Evolutionary conservation across 2,329 filamentous ascomycete genomes (phyloP).

Genomic region (Neofusicoccum sp.): DNA sequence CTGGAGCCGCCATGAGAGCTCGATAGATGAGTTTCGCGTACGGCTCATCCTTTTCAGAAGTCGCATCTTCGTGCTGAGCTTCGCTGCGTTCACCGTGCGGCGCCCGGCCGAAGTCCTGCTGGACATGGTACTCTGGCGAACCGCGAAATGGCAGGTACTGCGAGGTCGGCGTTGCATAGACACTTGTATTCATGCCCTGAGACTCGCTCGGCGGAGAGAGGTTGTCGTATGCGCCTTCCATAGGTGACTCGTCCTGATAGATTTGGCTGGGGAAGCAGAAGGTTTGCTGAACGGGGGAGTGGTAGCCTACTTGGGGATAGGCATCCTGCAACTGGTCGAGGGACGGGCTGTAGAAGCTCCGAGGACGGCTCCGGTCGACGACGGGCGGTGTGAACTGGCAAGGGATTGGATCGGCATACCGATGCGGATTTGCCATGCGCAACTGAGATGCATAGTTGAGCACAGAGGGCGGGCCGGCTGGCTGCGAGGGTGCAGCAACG

Average conservation of each 20-base stretch:
- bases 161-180: neutral
- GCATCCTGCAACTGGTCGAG: neutral
- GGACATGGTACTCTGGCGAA: neutral
- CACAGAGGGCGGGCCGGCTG: constrained; percentile 15
- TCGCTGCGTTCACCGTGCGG: neutral
- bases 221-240: neutral
- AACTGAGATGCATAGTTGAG: constrained; percentile 21
- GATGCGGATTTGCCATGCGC: neutral
- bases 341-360: neutral
- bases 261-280: neutral
- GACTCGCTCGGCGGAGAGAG: neutral
- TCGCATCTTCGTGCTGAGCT: constrained; percentile 21
- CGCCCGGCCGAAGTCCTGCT: neutral
- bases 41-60: constrained; percentile 54
- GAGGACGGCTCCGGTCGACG: constrained; percentile 23
- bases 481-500: constrained; percentile 7
- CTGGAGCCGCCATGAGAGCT: constrained; percentile 67
- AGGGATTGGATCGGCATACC: constrained; percentile 23
- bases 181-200: neutral
- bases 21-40: constrained; percentile 81
- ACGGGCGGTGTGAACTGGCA: constrained; percentile 12
- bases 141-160: neutral
- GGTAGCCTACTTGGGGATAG: constrained; percentile 6
- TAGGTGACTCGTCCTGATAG: neutral
- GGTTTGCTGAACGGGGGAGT: neutral